Conservation (phyloP, 2,329 filamentous ascomycete genomes). For the Monascus ruber region DNA sequence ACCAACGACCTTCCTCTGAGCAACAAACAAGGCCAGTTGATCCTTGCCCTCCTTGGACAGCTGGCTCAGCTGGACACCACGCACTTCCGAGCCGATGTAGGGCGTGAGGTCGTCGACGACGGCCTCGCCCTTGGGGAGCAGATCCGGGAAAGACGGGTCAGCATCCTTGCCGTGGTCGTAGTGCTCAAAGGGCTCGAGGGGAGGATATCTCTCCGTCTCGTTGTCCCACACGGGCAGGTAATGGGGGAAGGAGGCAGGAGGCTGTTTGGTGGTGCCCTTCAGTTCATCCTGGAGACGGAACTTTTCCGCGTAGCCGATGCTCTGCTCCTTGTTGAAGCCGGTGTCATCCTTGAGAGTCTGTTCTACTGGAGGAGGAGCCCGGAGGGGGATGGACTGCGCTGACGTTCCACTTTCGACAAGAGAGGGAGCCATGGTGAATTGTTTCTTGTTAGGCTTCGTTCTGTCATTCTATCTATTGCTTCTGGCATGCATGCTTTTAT, state of each 20-base stretch:
- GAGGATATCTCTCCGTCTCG: conserved; percentile 42
- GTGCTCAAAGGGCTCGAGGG: conserved; percentile 59
- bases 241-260: conserved; percentile 53
- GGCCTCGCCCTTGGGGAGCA: conserved; percentile 40
- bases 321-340: conserved; percentile 26
- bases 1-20: conserved; percentile 55
- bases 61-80: conserved; percentile 58
- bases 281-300: conserved; percentile 41
- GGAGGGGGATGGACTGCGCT: conserved; percentile 10
- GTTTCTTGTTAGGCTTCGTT: too few relatives aligned
- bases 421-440: neutral
- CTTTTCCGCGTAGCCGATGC: conserved; percentile 18
- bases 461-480: too few relatives aligned
- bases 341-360: conserved; percentile 17
- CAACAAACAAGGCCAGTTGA: conserved; percentile 50
- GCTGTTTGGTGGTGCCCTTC: conserved; percentile 42
- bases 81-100: conserved; percentile 61
- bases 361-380: conserved; percentile 9
- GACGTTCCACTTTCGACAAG: neutral
- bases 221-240: conserved; percentile 64
- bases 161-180: conserved; percentile 67
- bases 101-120: conserved; percentile 55
- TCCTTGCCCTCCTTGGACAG: conserved; percentile 60
- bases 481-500: too few relatives aligned
- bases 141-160: conserved; percentile 56